A percentile compares a stretch with the other conserved stretches of the same genome.
Conservation (phyloP, 1,284 basidiomycete species). For the Pseudomicrostroma phylloplanum region DNA sequence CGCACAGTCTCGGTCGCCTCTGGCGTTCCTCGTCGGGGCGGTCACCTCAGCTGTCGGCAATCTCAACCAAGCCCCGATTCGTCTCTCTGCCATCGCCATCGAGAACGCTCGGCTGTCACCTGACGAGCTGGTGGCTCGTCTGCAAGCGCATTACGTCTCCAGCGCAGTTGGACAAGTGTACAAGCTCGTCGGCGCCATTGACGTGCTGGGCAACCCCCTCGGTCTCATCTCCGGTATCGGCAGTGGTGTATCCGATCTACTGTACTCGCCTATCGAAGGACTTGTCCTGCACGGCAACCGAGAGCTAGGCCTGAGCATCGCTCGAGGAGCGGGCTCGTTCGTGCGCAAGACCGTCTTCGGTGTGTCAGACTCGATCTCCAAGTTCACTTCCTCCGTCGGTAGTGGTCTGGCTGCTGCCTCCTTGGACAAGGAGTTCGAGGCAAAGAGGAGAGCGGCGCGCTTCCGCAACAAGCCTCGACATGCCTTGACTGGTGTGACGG, state of each 20-base stretch:
- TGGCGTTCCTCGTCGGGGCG: slow-evolving; percentile 89
- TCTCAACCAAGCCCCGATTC: slow-evolving; percentile 91
- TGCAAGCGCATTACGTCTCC: slow-evolving; percentile 88
- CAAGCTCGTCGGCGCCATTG: slow-evolving; percentile 89
- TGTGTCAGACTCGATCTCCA: slow-evolving; percentile 88
- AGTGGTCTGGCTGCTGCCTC: slow-evolving; percentile 96
- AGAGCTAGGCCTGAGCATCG: slow-evolving; percentile 93
- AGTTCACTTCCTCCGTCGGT: slow-evolving; percentile 92
- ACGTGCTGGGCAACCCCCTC: slow-evolving; percentile 76
- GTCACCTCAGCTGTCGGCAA: slow-evolving; percentile 96
- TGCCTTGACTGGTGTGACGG: slow-evolving; percentile 86
- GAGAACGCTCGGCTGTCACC: slow-evolving; percentile 86
- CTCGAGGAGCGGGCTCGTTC: slow-evolving; percentile 76
- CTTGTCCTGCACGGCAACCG: slow-evolving; percentile 95
- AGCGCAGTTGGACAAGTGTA: slow-evolving; percentile 91
- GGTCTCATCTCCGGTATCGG: slow-evolving; percentile 98
- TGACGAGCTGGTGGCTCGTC: slow-evolving; percentile 75
- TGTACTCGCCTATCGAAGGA: slow-evolving; percentile 97
- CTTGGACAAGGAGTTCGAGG: slow-evolving; percentile 91
- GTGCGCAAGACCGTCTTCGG: slow-evolving; percentile 99
- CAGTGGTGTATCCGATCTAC: slow-evolving; percentile 96
- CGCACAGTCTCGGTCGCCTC: slow-evolving; percentile 61
- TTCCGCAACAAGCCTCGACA: slow-evolving; percentile 90
- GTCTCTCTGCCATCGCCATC: slow-evolving; percentile 87
- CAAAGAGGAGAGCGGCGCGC: slow-evolving; percentile 76